Evolutionary conservation across 1,284 basidiomycete genomes (phyloP).

Genomic region (Puccinia horiana): DNA sequence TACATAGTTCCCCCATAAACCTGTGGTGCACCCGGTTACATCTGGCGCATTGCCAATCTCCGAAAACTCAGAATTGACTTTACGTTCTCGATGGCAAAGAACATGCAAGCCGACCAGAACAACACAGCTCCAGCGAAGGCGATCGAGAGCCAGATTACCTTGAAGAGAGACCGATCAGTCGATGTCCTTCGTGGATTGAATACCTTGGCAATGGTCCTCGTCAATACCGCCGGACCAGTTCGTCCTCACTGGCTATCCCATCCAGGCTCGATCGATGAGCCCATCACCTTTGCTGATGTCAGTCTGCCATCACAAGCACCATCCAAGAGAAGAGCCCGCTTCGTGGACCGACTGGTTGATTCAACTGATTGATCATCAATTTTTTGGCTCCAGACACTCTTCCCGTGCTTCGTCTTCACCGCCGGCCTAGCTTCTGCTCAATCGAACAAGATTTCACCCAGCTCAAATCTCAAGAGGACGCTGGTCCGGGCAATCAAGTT

Average conservation of each 20-base stretch:
- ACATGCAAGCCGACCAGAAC: neutral
- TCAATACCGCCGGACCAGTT: conserved; percentile 33
- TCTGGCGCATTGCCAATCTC: too few relatives aligned
- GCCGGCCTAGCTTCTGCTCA: conserved; percentile 19
- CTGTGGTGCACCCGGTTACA: too few relatives aligned
- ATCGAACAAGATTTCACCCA: neutral
- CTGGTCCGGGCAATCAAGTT: conserved; percentile 16
- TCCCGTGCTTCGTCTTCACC: conserved; percentile 45
- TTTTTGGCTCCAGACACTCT: conserved; percentile 20
- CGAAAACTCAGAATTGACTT: neutral
- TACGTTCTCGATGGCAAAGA: neutral
- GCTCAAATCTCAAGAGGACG: conserved; percentile 1
- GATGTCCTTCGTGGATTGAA: conserved; percentile 38
- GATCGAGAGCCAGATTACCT: neutral
- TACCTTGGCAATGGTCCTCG: conserved; percentile 37
- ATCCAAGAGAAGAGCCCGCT: neutral
- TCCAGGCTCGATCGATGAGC: neutral
- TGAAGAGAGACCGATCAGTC: conserved; percentile 22
- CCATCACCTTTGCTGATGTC: conserved; percentile 48
- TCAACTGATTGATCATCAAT: neutral
- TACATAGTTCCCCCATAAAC: too few relatives aligned
- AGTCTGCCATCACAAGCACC: neutral
- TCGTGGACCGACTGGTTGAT: neutral
- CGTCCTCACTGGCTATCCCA: conserved; percentile 25
- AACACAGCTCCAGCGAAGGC: neutral